These are phyloP conservation scores for Nicotiana noctiflora DNA, from an alignment of 257 asterid species.

Conservation along the genomic window DNA sequence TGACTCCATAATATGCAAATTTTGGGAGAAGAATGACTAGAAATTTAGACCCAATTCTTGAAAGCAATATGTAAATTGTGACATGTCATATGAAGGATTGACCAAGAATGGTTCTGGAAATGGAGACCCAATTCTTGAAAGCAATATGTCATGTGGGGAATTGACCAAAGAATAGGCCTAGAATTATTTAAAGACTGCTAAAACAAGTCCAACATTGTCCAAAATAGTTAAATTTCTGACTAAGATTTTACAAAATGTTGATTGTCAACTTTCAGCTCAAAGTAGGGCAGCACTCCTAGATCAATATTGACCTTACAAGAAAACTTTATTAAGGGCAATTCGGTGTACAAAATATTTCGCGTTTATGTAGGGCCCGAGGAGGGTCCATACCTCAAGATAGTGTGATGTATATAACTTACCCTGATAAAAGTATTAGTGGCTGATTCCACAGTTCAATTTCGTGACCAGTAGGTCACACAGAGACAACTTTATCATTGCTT, in stretches of 20 bases:
- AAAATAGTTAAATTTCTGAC: not conserved
- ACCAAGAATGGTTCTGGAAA: not conserved
- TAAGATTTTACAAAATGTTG: not conserved
- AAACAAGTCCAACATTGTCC: not conserved
- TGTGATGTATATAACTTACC: too few relatives aligned
- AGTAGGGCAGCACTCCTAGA: not conserved
- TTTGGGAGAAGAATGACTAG: not conserved
- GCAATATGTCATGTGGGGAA: not conserved
- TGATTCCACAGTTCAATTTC: too few relatives aligned
- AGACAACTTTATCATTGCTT: too few relatives aligned
- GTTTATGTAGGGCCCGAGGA: too few relatives aligned
- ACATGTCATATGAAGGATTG: not conserved
- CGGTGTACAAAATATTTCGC: too few relatives aligned
- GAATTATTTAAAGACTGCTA: not conserved
- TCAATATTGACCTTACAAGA: not conserved
- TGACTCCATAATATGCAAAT: not conserved
- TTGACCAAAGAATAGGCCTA: not conserved
- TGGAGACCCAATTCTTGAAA: not conserved
- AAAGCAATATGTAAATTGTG: not conserved
- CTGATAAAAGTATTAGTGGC: too few relatives aligned
- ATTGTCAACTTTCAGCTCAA: not conserved
- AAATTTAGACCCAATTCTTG: not conserved
- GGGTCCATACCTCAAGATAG: too few relatives aligned
- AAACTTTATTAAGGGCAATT: too few relatives aligned
- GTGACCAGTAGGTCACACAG: too few relatives aligned